Conservation (phyloP, 1,139 yeast species). For the Suhomyces terraborum region DNA sequence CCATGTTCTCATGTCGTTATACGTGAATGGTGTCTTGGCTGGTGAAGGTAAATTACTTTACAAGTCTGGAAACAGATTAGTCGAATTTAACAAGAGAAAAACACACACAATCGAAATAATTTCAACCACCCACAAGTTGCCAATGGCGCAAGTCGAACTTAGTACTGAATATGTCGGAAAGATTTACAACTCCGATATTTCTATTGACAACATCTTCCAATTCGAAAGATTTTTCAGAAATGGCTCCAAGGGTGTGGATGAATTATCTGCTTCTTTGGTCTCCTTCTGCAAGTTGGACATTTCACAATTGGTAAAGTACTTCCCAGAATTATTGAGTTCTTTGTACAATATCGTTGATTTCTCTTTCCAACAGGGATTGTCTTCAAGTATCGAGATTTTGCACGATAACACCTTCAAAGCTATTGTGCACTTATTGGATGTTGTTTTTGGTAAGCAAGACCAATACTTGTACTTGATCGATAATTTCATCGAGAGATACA, state of each 20-base stretch:
- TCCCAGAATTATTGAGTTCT: conserved; percentile 51
- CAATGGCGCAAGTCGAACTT: conserved; percentile 57
- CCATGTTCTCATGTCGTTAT: conserved; percentile 58
- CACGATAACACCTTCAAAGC: conserved; percentile 52
- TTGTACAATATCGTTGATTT: conserved; percentile 44
- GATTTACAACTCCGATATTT: conserved; percentile 58
- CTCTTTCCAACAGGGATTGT: conserved; percentile 25
- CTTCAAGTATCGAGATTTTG: conserved; percentile 37
- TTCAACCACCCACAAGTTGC: conserved; percentile 35
- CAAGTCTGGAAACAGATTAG: conserved; percentile 43
- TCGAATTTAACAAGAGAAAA: conserved; percentile 43
- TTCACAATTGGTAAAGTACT: conserved; percentile 52
- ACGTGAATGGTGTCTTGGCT: conserved; percentile 60
- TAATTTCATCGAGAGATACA: conserved; percentile 39
- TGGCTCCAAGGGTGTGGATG: conserved; percentile 48
- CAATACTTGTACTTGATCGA: conserved; percentile 61
- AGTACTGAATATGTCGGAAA: conserved; percentile 73
- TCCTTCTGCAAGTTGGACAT: conserved; percentile 48
- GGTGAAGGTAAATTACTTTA: conserved; percentile 56
- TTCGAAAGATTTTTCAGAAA: conserved; percentile 52
- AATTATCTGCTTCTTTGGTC: conserved; percentile 43
- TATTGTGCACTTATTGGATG: conserved; percentile 60
- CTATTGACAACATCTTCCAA: conserved; percentile 59
- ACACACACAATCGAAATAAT: conserved; percentile 39
- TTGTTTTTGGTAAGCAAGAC: conserved; percentile 66